Evolutionary conservation across 176 grass and related monocot genomes (phyloP).

Genomic region (Triticum urartu): DNA sequence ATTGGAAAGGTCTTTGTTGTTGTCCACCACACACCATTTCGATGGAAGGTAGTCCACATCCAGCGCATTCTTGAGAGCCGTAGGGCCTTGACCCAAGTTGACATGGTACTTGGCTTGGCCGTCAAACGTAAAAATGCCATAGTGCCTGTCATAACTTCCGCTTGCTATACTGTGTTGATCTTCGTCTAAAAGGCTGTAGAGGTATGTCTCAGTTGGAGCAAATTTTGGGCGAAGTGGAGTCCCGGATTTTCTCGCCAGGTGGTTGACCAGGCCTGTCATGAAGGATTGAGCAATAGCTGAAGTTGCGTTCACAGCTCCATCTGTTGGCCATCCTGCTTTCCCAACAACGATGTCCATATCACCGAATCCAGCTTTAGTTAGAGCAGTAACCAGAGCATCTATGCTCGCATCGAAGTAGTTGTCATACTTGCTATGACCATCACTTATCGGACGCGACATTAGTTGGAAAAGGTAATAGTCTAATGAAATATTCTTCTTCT

Average conservation of each 20-base stretch:
- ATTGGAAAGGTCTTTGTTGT: conserved; percentile 74
- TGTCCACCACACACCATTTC: conserved; percentile 90
- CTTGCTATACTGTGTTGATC: conserved; percentile 43
- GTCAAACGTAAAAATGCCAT: conserved; percentile 94
- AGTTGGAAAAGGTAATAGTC: conserved; percentile 73
- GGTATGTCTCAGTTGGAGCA: conserved; percentile 59
- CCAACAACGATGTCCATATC: conserved; percentile 76
- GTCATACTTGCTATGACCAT: conserved; percentile 72
- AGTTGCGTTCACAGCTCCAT: conserved; percentile 88
- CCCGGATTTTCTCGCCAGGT: conserved; percentile 73
- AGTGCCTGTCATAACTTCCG: conserved; percentile 76
- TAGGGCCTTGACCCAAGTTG: conserved; percentile 79
- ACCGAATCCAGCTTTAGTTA: conserved; percentile 69
- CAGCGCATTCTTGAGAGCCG: conserved; percentile 55
- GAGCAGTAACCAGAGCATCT: conserved; percentile 74
- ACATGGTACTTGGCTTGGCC: conserved; percentile 82
- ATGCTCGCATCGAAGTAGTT: conserved; percentile 88
- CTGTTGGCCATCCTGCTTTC: conserved; percentile 87
- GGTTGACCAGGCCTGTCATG: conserved; percentile 71
- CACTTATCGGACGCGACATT: conserved; percentile 63
- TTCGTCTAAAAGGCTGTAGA: conserved; percentile 88
- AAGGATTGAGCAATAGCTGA: conserved; percentile 64
- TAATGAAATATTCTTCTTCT: conserved; percentile 76
- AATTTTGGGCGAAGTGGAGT: conserved; percentile 81
- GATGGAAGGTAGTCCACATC: conserved; percentile 68